phyloP scores from a whole-genome alignment of 495 filamentous ascomycete species.

The Pseudevernia furfuracea region DNA sequence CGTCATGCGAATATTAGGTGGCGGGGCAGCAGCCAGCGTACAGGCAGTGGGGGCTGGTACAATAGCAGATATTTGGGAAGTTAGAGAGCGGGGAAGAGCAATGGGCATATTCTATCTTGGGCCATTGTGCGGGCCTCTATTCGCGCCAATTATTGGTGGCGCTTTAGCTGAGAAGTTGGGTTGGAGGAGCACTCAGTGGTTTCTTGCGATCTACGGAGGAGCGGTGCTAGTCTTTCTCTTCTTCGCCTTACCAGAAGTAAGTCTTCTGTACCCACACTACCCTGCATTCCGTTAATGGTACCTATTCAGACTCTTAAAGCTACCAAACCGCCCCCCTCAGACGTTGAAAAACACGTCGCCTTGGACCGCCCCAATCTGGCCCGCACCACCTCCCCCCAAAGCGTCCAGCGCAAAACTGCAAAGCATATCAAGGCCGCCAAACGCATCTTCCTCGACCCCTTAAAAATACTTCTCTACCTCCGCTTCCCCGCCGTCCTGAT shows the following conservation, averaged over 20 bases:
- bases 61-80: conserved; percentile 86
- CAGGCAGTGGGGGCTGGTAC: conserved; percentile 88
- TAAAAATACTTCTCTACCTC: conserved; percentile 70
- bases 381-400: conserved; percentile 54
- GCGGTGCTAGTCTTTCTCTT: conserved; percentile 53
- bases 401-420: conserved; percentile 45
- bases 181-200: conserved; percentile 87
- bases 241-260: conserved; percentile 62
- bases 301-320: conserved; percentile 23
- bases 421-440: conserved; percentile 48
- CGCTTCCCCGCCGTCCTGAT: conserved; percentile 72
- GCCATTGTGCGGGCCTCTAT: conserved; percentile 75
- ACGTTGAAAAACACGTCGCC: conserved; percentile 24
- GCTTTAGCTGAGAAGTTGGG: conserved; percentile 60
- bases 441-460: conserved; percentile 67
- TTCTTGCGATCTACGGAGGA: conserved; percentile 69
- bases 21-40: conserved; percentile 78
- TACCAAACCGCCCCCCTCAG: conserved; percentile 23
- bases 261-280: not conserved
- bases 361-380: conserved; percentile 34
- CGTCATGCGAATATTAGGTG: conserved; percentile 71
- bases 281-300: not conserved
- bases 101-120: conserved; percentile 93
- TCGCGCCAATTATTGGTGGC: conserved; percentile 84
- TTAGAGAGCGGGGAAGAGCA: conserved; percentile 69